A percentile compares a stretch with the other conserved stretches of the same genome.
Evolutionary conservation across 2,329 filamentous ascomycete genomes (phyloP).

Genomic region (Lachnum nothofagi): DNA sequence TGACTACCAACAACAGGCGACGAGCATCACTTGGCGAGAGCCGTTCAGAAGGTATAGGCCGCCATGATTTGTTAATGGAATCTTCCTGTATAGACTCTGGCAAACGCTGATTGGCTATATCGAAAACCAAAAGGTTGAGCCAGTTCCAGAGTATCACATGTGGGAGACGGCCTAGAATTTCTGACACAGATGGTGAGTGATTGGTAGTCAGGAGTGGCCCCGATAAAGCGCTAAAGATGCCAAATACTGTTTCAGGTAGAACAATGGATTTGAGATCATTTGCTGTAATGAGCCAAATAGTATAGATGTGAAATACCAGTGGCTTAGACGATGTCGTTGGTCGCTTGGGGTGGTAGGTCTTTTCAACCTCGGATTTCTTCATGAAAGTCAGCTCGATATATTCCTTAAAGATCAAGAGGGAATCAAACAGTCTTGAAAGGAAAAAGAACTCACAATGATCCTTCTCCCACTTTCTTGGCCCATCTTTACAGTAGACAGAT

Average conservation of each 20-base stretch:
- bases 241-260: slow-evolving; percentile 5
- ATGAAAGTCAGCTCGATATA: too few relatives aligned
- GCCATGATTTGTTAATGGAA: not conserved
- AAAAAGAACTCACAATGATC: too few relatives aligned
- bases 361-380: too few relatives aligned
- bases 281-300: slow-evolving; percentile 8
- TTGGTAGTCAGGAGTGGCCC: slow-evolving; percentile 8
- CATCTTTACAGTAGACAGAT: too few relatives aligned
- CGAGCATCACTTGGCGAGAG: not conserved
- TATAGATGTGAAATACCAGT: not conserved
- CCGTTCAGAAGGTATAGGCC: not conserved
- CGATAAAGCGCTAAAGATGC: slow-evolving; percentile 4
- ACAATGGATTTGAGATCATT: slow-evolving; percentile 9
- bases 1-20: too few relatives aligned
- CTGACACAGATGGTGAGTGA: not conserved
- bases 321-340: too few relatives aligned
- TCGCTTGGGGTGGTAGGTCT: too few relatives aligned
- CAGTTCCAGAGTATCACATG: not conserved
- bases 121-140: not conserved
- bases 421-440: too few relatives aligned
- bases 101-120: not conserved
- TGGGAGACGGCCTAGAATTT: not conserved
- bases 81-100: not conserved
- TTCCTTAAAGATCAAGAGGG: too few relatives aligned
- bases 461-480: too few relatives aligned